Percentiles rank a stretch among this genome's conserved stretches.
These are phyloP conservation scores for Obba rivulosa DNA, from an alignment of 768 basidiomycete species.

Conservation along the genomic window DNA sequence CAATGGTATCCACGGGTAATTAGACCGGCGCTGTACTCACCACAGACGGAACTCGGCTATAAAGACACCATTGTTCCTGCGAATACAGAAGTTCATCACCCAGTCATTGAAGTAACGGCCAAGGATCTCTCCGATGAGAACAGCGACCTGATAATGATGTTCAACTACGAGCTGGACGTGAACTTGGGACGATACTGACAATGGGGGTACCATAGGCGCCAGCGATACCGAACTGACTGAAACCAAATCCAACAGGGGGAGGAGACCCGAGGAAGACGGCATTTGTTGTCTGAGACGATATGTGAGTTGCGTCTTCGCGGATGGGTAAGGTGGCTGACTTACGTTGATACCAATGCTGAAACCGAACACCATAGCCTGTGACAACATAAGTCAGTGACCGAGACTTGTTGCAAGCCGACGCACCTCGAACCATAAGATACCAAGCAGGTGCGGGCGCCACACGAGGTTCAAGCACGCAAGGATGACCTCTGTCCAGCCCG, in stretches of 20 bases:
- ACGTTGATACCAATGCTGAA: conserved; percentile 63
- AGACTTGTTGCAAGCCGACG: too few species aligned
- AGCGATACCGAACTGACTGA: conserved; percentile 43
- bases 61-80: conserved; percentile 46
- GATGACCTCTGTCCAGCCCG: conserved; percentile 43
- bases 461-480: conserved; percentile 44
- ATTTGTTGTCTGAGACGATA: conserved; percentile 46
- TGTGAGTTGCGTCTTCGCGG: not conserved
- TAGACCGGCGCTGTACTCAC: conserved; percentile 26
- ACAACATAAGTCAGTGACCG: not conserved
- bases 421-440: conserved; percentile 50
- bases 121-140: conserved; percentile 44
- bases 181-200: conserved; percentile 24
- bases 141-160: conserved; percentile 32
- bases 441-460: conserved; percentile 58
- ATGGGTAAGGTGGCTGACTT: conserved; percentile 4
- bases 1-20: not conserved
- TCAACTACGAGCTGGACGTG: not conserved
- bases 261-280: conserved; percentile 59
- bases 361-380: conserved; percentile 52
- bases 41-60: conserved; percentile 54
- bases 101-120: conserved; percentile 49
- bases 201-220: conserved; percentile 53
- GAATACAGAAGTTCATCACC: conserved; percentile 38
- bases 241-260: conserved; percentile 48